Conservation (phyloP, 768 basidiomycete genomes). For the Macrolepiota fuliginosa region DNA sequence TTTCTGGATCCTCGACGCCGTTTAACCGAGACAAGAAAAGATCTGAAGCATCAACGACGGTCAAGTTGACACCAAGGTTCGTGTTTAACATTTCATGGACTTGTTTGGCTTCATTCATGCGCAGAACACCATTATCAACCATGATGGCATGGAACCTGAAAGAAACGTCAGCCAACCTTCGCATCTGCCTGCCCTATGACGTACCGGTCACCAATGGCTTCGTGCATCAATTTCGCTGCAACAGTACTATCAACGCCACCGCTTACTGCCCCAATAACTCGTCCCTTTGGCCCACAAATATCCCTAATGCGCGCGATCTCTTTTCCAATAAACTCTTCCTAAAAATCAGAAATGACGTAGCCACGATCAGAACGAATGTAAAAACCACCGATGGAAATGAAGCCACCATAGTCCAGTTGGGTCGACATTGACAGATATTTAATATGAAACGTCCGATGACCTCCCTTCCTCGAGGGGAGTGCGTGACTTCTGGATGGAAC, state of each 20-base stretch:
- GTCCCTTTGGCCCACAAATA: constrained; percentile 91
- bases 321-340: constrained; percentile 98
- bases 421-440: constrained; percentile 76
- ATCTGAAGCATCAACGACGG: constrained; percentile 93
- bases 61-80: constrained; percentile 94
- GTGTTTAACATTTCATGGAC: constrained; percentile 92
- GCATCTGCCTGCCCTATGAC: constrained; percentile 15
- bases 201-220: constrained; percentile 96
- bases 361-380: constrained; percentile 9
- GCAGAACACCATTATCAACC: constrained; percentile 98
- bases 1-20: constrained; percentile 93
- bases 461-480: constrained; percentile 85
- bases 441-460: constrained; percentile 84
- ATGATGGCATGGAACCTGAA: constrained; percentile 96
- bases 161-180: neutral
- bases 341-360: constrained; percentile 6
- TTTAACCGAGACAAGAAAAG: constrained; percentile 87
- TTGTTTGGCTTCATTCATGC: constrained; percentile 86
- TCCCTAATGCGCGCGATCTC: constrained; percentile 92
- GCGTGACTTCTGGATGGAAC: constrained; percentile 98
- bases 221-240: constrained; percentile 98
- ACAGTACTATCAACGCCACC: constrained; percentile 99
- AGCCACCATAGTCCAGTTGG: constrained; percentile 91
- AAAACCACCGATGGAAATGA: constrained; percentile 10
- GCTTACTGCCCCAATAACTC: constrained; percentile 96